Conservation (phyloP, 352 stramenopile genomes). For the Phytophthora pistaciae region DNA sequence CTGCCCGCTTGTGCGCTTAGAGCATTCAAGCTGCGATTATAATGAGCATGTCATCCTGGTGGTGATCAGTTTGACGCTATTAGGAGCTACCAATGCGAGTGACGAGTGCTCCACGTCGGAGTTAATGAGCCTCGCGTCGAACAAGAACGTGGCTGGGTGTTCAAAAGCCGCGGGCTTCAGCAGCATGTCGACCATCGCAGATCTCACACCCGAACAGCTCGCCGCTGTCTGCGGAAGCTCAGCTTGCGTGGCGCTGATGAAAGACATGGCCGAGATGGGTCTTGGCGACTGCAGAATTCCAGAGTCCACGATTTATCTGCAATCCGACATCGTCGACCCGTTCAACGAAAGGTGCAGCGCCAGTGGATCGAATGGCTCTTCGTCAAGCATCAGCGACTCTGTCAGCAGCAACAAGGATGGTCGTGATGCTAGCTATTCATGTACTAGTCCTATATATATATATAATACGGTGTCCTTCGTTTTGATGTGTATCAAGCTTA, state of each 20-base stretch:
- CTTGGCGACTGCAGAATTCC: constrained; percentile 23
- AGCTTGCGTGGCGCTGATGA: constrained; percentile 12
- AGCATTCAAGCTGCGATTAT: background rate
- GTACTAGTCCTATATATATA: background rate
- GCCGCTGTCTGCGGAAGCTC: constrained; percentile 13
- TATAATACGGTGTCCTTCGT: background rate
- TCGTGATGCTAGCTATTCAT: background rate
- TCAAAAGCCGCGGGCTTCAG: constrained; percentile 7
- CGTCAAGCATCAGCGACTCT: constrained; percentile 1
- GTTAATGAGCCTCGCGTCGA: constrained; percentile 7
- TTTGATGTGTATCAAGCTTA: background rate
- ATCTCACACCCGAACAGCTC: constrained; percentile 16
- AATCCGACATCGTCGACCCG: constrained; percentile 13
- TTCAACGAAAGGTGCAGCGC: constrained; percentile 16
- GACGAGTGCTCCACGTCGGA: constrained; percentile 2
- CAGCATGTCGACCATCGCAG: constrained; percentile 7
- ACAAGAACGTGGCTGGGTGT: constrained; percentile 9
- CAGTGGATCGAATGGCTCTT: background rate
- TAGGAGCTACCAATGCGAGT: background rate
- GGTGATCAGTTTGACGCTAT: constrained; percentile 3
- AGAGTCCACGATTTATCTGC: constrained; percentile 14
- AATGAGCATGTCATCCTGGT: background rate
- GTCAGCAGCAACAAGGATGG: constrained; percentile 4
- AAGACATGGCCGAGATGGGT: constrained; percentile 6
- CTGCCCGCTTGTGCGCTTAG: background rate